Evolutionary conservation across 2,329 filamentous ascomycete species (phyloP), one percentile per base, ranked within the genome.

Genomic region (Scedosporium aurantiacum): DNA sequence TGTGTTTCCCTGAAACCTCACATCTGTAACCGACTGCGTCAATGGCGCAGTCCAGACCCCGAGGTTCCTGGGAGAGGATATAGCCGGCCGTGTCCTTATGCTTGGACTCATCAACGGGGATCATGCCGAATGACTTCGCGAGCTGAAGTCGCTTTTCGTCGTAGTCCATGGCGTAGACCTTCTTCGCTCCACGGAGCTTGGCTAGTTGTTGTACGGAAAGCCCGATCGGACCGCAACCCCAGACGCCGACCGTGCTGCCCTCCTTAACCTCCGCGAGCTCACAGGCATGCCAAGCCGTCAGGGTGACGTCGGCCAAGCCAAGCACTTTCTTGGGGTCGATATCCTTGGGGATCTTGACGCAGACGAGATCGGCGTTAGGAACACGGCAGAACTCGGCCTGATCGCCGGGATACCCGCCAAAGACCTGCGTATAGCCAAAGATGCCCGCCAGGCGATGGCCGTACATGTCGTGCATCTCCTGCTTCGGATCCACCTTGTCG

Each of bases 351-450:
- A 64, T 67, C 61, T 68, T 66, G 40, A 72, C 64, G 57, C 69
- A 70, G 18, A 64, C 66, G 12, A 72, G 47, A 61, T 73, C 70
- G 2, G 70, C 71, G 62, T 71, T 70, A 5, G 72, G 72, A 27
- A 61, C 8, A 69, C 70, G 71, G 56, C 69, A 70, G 62, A 66
- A 74, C 63, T 73, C 72, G 2, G 72, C 72, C 63, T 74, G 71
- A 41, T 70, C 66, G 18, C 72, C 71, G 14, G 72, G 65, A 64
- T 71, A 73, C 16, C 72, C 71, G 2, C 71, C 71, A 28, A 66
- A 69, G n/a, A 71, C 56, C 10, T 68, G 65, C 1, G 70, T 69
- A 61, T 67, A 73, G 25, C 71, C 71, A 54, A 72, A 66, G 16
- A 70, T 69, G 8, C 71, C 70, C n/a, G 43, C 43, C 43, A 47